These are phyloP conservation scores for Pelargonium australe DNA, from an alignment of 441 rosid species.

Conservation along the genomic window DNA sequence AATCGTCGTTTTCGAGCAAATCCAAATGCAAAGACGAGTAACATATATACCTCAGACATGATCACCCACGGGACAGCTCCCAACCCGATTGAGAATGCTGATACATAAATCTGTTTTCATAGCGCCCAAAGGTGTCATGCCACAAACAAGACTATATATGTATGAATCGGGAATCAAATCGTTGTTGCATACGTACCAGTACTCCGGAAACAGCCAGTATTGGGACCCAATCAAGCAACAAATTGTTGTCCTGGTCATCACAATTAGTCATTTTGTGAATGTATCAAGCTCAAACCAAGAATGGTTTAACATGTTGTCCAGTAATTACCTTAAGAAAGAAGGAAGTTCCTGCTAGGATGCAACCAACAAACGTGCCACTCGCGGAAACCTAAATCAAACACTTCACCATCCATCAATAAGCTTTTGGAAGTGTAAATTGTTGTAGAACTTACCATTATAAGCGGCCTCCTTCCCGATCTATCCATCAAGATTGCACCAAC, in stretches of 20 bases:
- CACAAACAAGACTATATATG: not conserved
- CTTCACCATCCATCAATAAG: not conserved
- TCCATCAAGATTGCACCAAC: conserved; percentile 72
- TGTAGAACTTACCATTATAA: conserved; percentile 54
- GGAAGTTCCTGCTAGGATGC: conserved; percentile 57
- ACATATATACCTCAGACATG: conserved; percentile 72
- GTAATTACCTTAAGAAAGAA: conserved; percentile 60
- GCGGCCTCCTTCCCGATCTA: conserved; percentile 77
- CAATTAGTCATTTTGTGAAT: not conserved
- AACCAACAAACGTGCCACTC: conserved; percentile 66
- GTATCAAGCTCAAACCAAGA: not conserved
- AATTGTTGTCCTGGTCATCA: conserved; percentile 39
- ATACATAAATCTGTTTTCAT: conserved; percentile 45
- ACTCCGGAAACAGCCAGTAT: conserved; percentile 62
- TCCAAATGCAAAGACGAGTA: no score
- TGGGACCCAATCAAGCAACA: conserved; percentile 59
- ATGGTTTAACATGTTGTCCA: not conserved
- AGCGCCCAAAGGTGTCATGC: no score
- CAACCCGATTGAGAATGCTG: conserved; percentile 75
- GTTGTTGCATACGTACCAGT: conserved; percentile 30
- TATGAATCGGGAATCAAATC: not conserved
- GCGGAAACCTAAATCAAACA: conserved; percentile 52
- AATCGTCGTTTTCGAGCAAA: not conserved
- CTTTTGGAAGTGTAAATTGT: not conserved
- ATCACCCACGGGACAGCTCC: conserved; percentile 97